Conservation (phyloP, 805 yeast species). For the Saccharomycopsis javanensis region DNA sequence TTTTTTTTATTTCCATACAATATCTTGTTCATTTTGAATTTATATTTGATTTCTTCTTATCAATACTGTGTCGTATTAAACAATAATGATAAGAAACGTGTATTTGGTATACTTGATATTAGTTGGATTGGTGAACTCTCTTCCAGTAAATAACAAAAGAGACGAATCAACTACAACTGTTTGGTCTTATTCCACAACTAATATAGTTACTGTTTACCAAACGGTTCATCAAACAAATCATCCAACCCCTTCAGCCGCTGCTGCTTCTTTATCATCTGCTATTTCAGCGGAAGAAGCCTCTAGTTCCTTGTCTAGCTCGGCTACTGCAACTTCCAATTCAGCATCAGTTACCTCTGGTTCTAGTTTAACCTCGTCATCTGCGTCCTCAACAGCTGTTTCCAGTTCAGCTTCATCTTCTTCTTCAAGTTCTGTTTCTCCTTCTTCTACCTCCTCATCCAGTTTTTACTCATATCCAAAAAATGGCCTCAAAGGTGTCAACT, state of each 20-base stretch:
- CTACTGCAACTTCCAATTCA: not conserved
- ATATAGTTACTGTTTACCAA: slow-evolving; percentile 12
- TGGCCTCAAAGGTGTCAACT: slow-evolving; percentile 35
- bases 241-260: slow-evolving; percentile 11
- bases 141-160: not conserved
- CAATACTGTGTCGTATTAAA: not conserved
- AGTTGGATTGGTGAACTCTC: not conserved
- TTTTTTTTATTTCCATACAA: too few species aligned
- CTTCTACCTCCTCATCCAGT: slow-evolving; percentile 7
- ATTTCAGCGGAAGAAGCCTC: slow-evolving; percentile 10
- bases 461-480: slow-evolving; percentile 14
- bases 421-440: slow-evolving; percentile 1
- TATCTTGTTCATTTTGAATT: not conserved
- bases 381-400: slow-evolving; percentile 5
- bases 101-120: not conserved
- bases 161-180: slow-evolving; percentile 6
- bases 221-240: slow-evolving; percentile 5
- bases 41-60: not conserved
- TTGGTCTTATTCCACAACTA: slow-evolving; percentile 3
- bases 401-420: slow-evolving; percentile 3
- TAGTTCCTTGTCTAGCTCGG: too few species aligned
- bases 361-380: not conserved
- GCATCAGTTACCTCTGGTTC: slow-evolving; percentile 1
- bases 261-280: slow-evolving; percentile 14
- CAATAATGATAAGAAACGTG: not conserved